Conservation (phyloP, 2,329 filamentous ascomycete species). For the Diaporthe citrichinensis region DNA sequence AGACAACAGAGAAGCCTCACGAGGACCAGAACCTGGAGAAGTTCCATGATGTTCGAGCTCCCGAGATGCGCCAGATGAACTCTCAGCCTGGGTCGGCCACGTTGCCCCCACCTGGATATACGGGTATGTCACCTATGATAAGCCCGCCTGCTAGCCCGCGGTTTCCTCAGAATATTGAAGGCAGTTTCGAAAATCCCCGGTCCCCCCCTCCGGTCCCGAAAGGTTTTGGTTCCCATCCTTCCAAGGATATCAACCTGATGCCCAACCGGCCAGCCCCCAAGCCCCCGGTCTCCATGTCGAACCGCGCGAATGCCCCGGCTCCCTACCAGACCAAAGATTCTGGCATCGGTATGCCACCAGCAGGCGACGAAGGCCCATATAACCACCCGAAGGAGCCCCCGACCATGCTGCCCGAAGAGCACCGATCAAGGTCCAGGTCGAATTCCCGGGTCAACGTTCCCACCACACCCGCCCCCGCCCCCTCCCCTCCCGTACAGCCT, state of each 20-base stretch:
- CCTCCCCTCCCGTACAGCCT: slow-evolving; percentile 63
- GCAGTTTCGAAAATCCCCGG: slow-evolving; percentile 97
- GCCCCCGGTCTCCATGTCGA: slow-evolving; percentile 78
- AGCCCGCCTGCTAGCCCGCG: slow-evolving; percentile 88
- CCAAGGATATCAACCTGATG: slow-evolving; percentile 74
- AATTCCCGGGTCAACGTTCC: slow-evolving; percentile 73
- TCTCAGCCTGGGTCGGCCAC: slow-evolving; percentile 60
- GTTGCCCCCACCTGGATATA: slow-evolving; percentile 65
- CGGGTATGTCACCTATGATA: slow-evolving; percentile 73
- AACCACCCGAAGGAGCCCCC: slow-evolving; percentile 66
- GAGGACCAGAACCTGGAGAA: slow-evolving; percentile 96
- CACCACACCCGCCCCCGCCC: slow-evolving; percentile 51
- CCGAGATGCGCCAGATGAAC: slow-evolving; percentile 62
- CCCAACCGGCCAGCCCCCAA: slow-evolving; percentile 89
- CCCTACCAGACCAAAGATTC: slow-evolving; percentile 73
- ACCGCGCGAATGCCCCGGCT: slow-evolving; percentile 67
- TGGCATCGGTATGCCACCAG: slow-evolving; percentile 72
- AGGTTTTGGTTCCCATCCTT: slow-evolving; percentile 61
- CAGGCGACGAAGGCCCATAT: slow-evolving; percentile 68
- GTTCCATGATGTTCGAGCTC: slow-evolving; percentile 86
- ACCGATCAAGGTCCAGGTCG: slow-evolving; percentile 77
- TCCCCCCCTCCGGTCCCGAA: slow-evolving; percentile 90
- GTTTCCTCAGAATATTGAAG: slow-evolving; percentile 88
- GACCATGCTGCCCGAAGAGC: slow-evolving; percentile 76
- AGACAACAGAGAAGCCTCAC: slow-evolving; percentile 83